Evolutionary conservation across 768 basidiomycete species (phyloP), one percentile per base, ranked within the genome.

Genomic region (Gloeopeniophorella convolvens): DNA sequence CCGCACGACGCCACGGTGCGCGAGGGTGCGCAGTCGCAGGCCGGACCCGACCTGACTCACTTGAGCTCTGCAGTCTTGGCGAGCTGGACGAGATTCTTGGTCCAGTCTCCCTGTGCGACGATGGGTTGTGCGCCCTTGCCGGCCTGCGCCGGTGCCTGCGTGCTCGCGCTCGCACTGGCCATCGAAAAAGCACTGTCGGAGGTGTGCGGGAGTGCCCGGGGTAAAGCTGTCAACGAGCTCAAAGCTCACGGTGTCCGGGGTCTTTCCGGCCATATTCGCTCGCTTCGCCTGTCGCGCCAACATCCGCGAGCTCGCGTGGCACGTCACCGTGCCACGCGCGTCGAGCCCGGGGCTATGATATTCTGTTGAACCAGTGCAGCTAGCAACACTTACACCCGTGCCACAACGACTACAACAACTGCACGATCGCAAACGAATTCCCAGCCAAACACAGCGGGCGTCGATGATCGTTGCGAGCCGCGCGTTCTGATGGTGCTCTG

Each of bases 61-160:
- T 91, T 91, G 61, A 91, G 75, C 63, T 91, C 89, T 8, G 89
- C 89, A 1, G 85, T 88, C 70, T 87, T 90, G 5, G 89, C 89
- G 10, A 91, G 75, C 45, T 90, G 85, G 27, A 91, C 83, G 35
- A 91, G 75, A 66, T 89, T 85, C 59, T 83, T 85, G 23, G 86
- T 89, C 89, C 89, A 91, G 65, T 90, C 87, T 8, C 87, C 89
- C 16, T 79, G 82, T 4, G 89, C 86, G 42, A 91, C 74, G 43
- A 89, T 48, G 11, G 54, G 54, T 11, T 45, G 52, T 8, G 41
- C 28, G 32, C 24, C 36, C 35, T 37, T 51, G n/a, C 47, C 49
- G 42, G 53, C 47, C 52, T 55, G 55, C 32, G 48, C 32, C 39
- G 39, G 56, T 46, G 48, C 48, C 46, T 54, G 46, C 33, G 53